Conservation (phyloP, 176 grass and related monocot genomes). For the Zea mays region Zm-B73-REFERENCE-NAM-5.0 NC_050097.1:157709501-157710000, state of each 20-base stretch:
- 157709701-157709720: too few species aligned
- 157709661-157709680: constrained; percentile 47
- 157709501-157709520: too few species aligned
- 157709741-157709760: constrained; percentile 91
- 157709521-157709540: neutral
- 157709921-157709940: too few species aligned
- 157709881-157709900: too few species aligned
- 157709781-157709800: constrained; percentile 65
- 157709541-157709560: constrained; percentile 68
- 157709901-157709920: too few species aligned
- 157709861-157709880: too few species aligned
- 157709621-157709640: constrained; percentile 41
- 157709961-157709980: too few species aligned
- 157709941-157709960: too few species aligned
- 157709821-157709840: too few species aligned
- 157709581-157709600: neutral
- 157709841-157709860: too few species aligned
- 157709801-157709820: too few species aligned
- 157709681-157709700: too few species aligned
- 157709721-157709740: constrained; percentile 43
- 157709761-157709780: constrained; percentile 94
- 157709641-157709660: constrained; percentile 63
- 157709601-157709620: neutral
- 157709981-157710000: neutral
- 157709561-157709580: neutral